Base-by-base conservation (phyloP, 73 alveolate genomes). In the Paramecium sonneborni region DNA sequence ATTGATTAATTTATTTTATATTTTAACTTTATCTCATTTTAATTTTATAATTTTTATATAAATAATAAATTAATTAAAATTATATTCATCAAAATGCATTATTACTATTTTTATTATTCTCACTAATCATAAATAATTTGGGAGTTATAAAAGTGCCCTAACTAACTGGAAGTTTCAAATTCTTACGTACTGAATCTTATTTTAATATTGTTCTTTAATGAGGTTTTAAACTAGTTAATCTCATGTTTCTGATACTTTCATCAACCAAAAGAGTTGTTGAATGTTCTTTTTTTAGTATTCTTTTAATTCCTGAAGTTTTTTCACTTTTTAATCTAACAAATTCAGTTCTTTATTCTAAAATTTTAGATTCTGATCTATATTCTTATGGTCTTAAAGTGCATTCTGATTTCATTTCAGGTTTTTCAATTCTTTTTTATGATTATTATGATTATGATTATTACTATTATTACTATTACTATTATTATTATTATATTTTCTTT, bases 81-180 rank as follows among this genome's bases (percentile, higher is more conserved):
- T 12, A 35, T 0, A 0, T 5, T 6, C 2, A 72, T 72, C 44
- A 34, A 72, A 23, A 30, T 3, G 43, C 24, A 30, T 62, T 30
- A 32, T 32, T 62, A 12, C 30, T 8, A 52, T 52, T 52, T 52
- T 52, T 52, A 18, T 52, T 52, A 21, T 18, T 52, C 18, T 52
- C 30, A 52, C 6, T 52, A 52, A 52, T 52, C 68, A 52, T 52
- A 62, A 79, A 79, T 79, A 79, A 34, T 79, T 79, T 79, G 0
- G 90, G 90, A 10, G 74, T 79, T 14, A 79, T 18, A 44, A 79
- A 79, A 79, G 46, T 79, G 10, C 90, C 90, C 24, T 74, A 18
- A 37, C 87, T 74, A 7, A 52, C 30, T 6, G 58, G 58, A 11
- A 35, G 32, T 20, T 74, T 74, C 6, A 37, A 28, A 20, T 23